These are phyloP conservation scores for Ogataea pignaliae DNA, from an alignment of 805 yeast genomes.

Conservation along the genomic window DNA sequence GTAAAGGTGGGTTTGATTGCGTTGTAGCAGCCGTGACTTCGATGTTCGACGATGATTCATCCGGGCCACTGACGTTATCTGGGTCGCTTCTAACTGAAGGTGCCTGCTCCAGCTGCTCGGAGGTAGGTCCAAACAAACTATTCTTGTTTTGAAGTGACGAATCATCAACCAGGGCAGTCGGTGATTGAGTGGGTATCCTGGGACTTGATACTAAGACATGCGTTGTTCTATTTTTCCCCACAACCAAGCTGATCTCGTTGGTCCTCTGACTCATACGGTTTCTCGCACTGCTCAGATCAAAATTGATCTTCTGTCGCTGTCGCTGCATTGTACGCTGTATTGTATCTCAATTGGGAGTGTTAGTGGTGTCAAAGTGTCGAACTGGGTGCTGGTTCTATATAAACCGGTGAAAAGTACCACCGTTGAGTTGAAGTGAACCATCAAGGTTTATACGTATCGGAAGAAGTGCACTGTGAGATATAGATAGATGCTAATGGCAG, in stretches of 20 bases:
- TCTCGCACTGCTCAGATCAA: conserved; percentile 24
- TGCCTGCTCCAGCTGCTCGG: no score
- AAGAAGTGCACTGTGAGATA: no score
- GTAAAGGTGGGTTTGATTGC: neutral
- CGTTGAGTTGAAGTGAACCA: no score
- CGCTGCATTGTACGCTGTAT: conserved; percentile 1
- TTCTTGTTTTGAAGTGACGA: no score
- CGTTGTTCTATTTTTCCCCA: conserved; percentile 21
- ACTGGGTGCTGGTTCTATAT: neutral
- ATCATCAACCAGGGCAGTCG: no score
- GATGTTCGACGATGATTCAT: neutral
- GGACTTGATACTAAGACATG: conserved; percentile 15
- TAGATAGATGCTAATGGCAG: no score
- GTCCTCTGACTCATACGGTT: conserved; percentile 29
- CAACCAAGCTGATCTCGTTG: conserved; percentile 30
- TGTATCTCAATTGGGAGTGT: no score
- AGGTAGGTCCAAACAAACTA: no score
- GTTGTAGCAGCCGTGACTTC: neutral
- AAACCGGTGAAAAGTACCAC: neutral
- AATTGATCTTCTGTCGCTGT: conserved; percentile 23
- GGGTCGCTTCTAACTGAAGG: neutral
- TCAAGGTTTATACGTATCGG: no score
- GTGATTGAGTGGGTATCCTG: no score
- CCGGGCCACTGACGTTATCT: neutral
- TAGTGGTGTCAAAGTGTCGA: neutral